A percentile compares a stretch with the other conserved stretches of the same genome.
Evolutionary conservation across 306 rosid species (phyloP).

Genomic region (Quercus aquifolioides): DNA sequence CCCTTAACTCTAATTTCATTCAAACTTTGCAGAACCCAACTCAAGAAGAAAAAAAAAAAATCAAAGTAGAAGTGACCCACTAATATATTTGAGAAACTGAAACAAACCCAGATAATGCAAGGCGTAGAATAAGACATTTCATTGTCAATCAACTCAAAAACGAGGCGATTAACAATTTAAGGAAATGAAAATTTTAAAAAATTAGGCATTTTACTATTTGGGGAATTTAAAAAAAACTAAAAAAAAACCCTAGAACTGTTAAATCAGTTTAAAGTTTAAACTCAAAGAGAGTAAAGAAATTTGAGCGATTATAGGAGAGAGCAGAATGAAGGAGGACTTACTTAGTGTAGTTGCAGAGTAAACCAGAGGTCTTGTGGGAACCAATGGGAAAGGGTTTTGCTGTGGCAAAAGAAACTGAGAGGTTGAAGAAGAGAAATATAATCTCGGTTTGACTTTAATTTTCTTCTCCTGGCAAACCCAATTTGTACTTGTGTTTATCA

Average conservation of each 20-base stretch:
- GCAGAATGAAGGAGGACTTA: not conserved
- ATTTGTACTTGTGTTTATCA: not conserved
- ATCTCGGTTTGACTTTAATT: not conserved
- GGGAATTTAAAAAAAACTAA: not conserved
- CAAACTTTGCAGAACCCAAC: not conserved
- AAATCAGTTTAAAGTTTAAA: not conserved
- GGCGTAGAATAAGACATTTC: not conserved
- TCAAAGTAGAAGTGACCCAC: too few species aligned
- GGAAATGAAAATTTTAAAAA: not conserved
- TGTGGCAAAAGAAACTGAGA: too few species aligned
- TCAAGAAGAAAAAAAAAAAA: not conserved
- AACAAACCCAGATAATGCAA: not conserved
- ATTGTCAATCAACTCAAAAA: not conserved
- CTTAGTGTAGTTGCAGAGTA: not conserved
- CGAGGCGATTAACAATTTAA: not conserved
- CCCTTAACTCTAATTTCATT: not conserved
- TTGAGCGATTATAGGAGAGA: not conserved
- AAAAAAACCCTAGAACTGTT: constrained; percentile 18
- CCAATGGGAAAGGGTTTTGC: not conserved
- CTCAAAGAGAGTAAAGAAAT: not conserved
- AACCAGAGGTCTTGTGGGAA: not conserved
- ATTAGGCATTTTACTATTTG: not conserved
- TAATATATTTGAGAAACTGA: not conserved
- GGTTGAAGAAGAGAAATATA: not conserved
- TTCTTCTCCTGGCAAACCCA: not conserved